Conservation (phyloP, 1,139 yeast species). For the Blastobotrys serpentis region DNA sequence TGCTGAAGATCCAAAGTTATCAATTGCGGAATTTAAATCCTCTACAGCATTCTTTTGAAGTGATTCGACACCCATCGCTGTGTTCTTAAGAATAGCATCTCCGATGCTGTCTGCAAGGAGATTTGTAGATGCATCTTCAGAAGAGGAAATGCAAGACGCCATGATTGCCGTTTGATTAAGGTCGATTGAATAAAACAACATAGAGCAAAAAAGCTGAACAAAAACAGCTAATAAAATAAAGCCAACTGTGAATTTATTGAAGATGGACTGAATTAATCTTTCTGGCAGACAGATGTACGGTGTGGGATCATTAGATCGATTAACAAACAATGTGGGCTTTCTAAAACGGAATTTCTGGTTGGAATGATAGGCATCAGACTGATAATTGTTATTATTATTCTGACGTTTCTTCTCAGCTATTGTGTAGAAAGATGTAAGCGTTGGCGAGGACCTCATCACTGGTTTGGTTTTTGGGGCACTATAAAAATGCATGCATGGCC, state of each 20-base stretch:
- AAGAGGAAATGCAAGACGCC: conserved; percentile 4
- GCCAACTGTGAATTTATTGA: conserved; percentile 24
- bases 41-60: conserved; percentile 17
- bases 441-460: conserved; percentile 12
- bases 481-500: conserved; percentile 2
- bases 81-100: background rate
- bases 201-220: conserved; percentile 18
- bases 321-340: conserved; percentile 15
- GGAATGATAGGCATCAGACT: background rate
- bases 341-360: background rate
- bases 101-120: background rate
- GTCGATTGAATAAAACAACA: conserved; percentile 10
- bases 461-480: background rate
- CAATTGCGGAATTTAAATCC: conserved; percentile 24
- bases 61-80: conserved; percentile 12
- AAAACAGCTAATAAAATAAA: conserved; percentile 22
- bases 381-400: conserved; percentile 4
- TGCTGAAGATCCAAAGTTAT: conserved; percentile 20
- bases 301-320: conserved; percentile 20
- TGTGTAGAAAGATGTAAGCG: conserved; percentile 28
- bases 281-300: conserved; percentile 28
- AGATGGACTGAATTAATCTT: conserved; percentile 21
- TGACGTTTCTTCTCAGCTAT: conserved; percentile 20
- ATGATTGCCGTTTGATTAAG: background rate
- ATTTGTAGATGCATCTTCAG: conserved; percentile 1